These are phyloP conservation scores for Breynia disticha DNA, from an alignment of 441 rosid species.

Conservation along the genomic window DNA sequence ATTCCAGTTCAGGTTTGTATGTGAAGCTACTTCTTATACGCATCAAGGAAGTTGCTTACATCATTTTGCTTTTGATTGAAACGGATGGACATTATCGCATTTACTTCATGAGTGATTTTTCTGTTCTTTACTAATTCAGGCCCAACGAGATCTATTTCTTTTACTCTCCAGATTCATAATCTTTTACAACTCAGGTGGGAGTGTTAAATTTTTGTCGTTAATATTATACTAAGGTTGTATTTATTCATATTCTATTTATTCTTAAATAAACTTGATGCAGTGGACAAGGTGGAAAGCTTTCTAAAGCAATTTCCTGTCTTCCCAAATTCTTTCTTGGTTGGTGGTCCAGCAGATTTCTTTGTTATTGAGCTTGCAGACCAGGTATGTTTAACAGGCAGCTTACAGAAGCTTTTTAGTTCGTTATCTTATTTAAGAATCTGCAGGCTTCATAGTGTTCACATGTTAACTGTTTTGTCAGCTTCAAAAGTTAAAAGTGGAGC, in stretches of 20 bases:
- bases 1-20: conserved; percentile 73
- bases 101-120: conserved; percentile 8
- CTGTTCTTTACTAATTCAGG: conserved; percentile 29
- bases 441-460: background rate
- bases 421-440: background rate
- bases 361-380: conserved; percentile 90
- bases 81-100: background rate
- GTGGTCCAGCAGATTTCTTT: conserved; percentile 83
- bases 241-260: too few species aligned
- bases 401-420: background rate
- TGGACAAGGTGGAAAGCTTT: conserved; percentile 69
- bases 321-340: conserved; percentile 78
- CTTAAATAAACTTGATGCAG: conserved; percentile 28
- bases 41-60: background rate
- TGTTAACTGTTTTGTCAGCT: conserved; percentile 33
- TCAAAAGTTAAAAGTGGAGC: conserved; percentile 95
- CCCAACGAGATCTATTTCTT: conserved; percentile 75
- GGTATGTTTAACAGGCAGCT: conserved; percentile 21
- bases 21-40: background rate
- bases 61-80: too few species aligned
- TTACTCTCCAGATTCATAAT: conserved; percentile 83
- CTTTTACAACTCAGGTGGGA: conserved; percentile 78
- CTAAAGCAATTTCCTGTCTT: conserved; percentile 63
- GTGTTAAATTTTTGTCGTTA: background rate
- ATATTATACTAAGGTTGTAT: too few species aligned